Base-by-base conservation (phyloP, 2,329 filamentous ascomycete species). In the Capronia americana region DNA sequence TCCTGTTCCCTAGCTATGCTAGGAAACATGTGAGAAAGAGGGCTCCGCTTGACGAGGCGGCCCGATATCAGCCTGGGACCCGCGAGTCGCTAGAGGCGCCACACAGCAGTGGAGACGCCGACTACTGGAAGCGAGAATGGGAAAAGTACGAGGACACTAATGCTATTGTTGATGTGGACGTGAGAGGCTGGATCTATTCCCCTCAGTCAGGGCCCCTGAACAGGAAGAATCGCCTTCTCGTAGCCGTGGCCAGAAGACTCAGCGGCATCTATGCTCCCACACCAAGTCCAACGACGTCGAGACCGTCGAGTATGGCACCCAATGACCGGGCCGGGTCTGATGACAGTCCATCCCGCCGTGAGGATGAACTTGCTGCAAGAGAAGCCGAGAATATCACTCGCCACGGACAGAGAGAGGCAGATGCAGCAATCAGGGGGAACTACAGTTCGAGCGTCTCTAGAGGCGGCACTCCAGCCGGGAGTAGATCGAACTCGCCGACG, bases 1-100 rank as follows among this genome's bases (percentile, higher is more conserved):
- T 99, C 10, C 77, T 99, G 26, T 99, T 99, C 72, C 95, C 95
- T 0, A 97, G 92, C 61, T 99, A 99, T 76, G 92, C 92, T 8
- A 88, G 93, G 75, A 85, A 84, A 67, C 90, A 96, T 76, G 78
- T 86, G 38, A 89, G 81, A 71, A 69, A 80, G 77, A 76, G 77
- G 70, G 73, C 26, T 67, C 72, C 69, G 64, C 51, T 65, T 24
- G 63, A 74, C 48, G 65, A 65, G 34, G 74, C 48, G 66, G 76
- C 72, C 73, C 63, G 71, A 58, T 63, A 61, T 44, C 26, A 76
- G 76, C 61, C 70, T 74, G 32, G 69, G 71, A 46, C 72, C 69
- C 34, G 76, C 69, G 51, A 78, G 75, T 32, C 72, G 82, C 11
- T 78, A 70, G 68, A 79, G 70, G 69, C 85, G 72, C 78, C 80